phyloP scores from a whole-genome alignment of 2,329 filamentous ascomycete genomes.

The Venturia carpophila region DNA sequence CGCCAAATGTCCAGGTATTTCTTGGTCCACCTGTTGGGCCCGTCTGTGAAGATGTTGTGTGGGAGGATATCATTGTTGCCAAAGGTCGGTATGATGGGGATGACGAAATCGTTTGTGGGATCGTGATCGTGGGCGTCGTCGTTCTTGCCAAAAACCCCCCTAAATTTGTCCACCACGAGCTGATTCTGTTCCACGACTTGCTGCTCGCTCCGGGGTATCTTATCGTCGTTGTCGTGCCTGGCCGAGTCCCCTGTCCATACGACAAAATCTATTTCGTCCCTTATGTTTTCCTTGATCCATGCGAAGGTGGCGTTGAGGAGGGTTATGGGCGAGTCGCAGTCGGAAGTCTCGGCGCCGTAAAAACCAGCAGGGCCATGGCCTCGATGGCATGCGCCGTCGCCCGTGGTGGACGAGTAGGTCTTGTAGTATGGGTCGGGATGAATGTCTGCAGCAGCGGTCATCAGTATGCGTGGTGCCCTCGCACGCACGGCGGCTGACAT shows the following conservation, averaged over 20 bases:
- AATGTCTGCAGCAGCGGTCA: conserved; percentile 55
- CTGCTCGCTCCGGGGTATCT: conserved; percentile 62
- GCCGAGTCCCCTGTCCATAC: conserved; percentile 90
- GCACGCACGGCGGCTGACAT: conserved; percentile 24
- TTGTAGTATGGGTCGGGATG: conserved; percentile 89
- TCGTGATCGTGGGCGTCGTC: conserved; percentile 42
- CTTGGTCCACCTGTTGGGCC: conserved; percentile 80
- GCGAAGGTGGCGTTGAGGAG: conserved; percentile 82
- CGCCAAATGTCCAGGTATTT: conserved; percentile 73
- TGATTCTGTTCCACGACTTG: conserved; percentile 75
- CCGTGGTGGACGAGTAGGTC: conserved; percentile 61
- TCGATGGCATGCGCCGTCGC: conserved; percentile 68
- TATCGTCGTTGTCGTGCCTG: conserved; percentile 80
- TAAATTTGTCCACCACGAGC: conserved; percentile 67
- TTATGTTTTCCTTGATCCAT: conserved; percentile 75
- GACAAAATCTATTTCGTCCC: conserved; percentile 77
- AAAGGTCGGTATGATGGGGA: conserved; percentile 83
- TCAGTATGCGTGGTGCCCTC: not conserved
- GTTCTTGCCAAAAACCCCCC: conserved; percentile 58
- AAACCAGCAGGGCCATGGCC: conserved; percentile 67
- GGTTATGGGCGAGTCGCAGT: conserved; percentile 76
- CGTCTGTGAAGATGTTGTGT: conserved; percentile 82
- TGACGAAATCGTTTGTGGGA: conserved; percentile 51
- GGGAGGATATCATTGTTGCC: conserved; percentile 98
- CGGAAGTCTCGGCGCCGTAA: conserved; percentile 77